phyloP scores from a whole-genome alignment of 805 yeast species.

The Wickerhamomyces sydowiorum region DNA sequence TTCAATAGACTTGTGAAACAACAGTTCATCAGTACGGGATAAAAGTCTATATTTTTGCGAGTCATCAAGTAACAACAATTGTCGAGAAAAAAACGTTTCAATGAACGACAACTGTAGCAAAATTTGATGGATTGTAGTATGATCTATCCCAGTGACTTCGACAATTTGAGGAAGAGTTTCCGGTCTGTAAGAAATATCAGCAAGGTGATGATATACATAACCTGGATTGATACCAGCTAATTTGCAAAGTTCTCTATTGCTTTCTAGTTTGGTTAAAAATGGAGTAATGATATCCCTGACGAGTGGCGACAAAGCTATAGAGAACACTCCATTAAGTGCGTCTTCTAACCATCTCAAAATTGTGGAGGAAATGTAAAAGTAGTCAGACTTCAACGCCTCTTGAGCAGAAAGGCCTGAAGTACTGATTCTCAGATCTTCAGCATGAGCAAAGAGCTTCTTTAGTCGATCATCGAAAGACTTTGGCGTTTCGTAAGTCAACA shows the following conservation, averaged over 20 bases:
- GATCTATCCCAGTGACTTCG: constrained; percentile 29
- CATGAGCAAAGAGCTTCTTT: constrained; percentile 35
- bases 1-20: constrained; percentile 62
- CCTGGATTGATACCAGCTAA: constrained; percentile 56
- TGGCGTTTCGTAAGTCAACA: constrained; percentile 24
- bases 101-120: constrained; percentile 61
- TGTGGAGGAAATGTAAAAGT: constrained; percentile 61
- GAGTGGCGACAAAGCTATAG: constrained; percentile 46
- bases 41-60: constrained; percentile 46
- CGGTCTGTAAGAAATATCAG: constrained; percentile 40
- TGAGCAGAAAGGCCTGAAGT: constrained; percentile 40
- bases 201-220: constrained; percentile 37
- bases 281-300: constrained; percentile 56
- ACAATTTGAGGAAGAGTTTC: constrained; percentile 38
- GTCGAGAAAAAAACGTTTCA: constrained; percentile 66
- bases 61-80: constrained; percentile 47
- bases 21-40: constrained; percentile 41
- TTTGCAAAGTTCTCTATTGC: constrained; percentile 76
- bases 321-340: constrained; percentile 47
- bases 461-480: constrained; percentile 31
- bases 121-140: constrained; percentile 55
- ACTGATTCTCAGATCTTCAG: constrained; percentile 33
- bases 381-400: constrained; percentile 52
- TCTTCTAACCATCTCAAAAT: constrained; percentile 53
- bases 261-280: constrained; percentile 55